Conservation (phyloP, 2,329 filamentous ascomycete species). For the Stenocarpella maydis region DNA sequence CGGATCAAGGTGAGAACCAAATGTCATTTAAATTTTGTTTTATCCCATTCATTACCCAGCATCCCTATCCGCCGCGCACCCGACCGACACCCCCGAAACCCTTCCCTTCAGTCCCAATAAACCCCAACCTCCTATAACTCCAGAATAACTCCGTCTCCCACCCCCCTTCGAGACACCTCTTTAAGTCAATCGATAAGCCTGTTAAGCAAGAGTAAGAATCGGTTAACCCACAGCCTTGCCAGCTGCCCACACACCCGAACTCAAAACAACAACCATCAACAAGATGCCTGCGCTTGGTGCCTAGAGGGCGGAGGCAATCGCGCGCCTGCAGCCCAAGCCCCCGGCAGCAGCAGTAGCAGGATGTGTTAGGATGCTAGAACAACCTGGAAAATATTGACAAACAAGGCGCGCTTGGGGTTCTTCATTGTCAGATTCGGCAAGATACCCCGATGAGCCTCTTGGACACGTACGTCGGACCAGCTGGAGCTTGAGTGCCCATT, state of each 20-base stretch:
- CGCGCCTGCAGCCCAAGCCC: neutral
- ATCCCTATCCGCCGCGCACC: neutral
- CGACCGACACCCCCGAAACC: neutral
- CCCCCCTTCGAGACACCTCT: neutral
- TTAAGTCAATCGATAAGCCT: neutral
- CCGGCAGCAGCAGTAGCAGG: neutral
- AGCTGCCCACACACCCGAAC: neutral
- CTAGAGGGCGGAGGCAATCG: neutral
- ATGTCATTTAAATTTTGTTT: constrained; percentile 3
- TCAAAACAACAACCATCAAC: neutral
- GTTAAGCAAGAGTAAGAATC: neutral
- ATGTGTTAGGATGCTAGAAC: neutral
- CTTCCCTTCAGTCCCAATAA: neutral
- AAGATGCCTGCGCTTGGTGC: neutral
- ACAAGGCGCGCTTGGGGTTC: neutral
- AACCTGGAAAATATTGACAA: neutral
- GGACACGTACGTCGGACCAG: neutral
- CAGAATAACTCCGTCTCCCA: neutral
- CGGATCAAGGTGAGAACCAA: neutral
- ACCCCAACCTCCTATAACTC: constrained; percentile 4
- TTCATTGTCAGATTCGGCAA: neutral
- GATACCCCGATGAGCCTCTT: neutral
- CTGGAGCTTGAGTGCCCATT: neutral
- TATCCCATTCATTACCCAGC: neutral
- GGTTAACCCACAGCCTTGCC: neutral